Evolutionary conservation across 371 early-diverging fungal species (phyloP), one percentile per base, ranked within the genome.

Genomic region (Lichtheimia hyalospora): DNA sequence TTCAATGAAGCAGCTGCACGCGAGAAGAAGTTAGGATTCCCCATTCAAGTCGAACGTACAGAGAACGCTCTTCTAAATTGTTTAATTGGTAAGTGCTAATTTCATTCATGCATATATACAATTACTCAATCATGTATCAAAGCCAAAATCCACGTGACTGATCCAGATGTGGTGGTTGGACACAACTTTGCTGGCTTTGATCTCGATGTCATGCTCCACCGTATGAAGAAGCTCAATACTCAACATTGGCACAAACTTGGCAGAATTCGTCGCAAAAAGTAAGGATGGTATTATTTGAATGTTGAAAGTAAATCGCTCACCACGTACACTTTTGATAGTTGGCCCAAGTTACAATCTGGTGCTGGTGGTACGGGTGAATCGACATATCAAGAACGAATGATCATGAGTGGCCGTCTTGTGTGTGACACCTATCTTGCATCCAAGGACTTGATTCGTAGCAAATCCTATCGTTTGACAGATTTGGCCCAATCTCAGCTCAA

Each of bases 141-240:
- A 64, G 94, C 95, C 4, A 76, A 81, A 16, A 81, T 98, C 39
- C 84, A 90, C 46, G 69, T 77, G 41, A 49, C 69, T 15, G 99
- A 99, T 67, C 98, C 98, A 0, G 99, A 99, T 75, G 83, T 99
- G 40, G 73, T 97, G 55, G 91, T 96, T n/a, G 97, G 98, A 23
- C 99, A 99, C 79, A 97, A 98, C 68, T 91, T 97, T 76, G 77
- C 92, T 54, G 95, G 93, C 8, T 93, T 96, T 66, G 96, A 93
- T 64, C 80, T 99, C 44, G 96, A 95, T 58, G 89, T 97, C 8
- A 74, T 99, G 3, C 71, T 98, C 49, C 92, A 93, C 67, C 89
- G 99, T n/a, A 90, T 98, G 93, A 93, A 94, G 60, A 81, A 74
- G 7, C 75, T 86, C 20, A 86, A 88, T 16, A 79, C 89, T 7